Evolutionary conservation across 805 yeast genomes (phyloP), one percentile per base, ranked within the genome.

Genomic region (Ogataea henricii): DNA sequence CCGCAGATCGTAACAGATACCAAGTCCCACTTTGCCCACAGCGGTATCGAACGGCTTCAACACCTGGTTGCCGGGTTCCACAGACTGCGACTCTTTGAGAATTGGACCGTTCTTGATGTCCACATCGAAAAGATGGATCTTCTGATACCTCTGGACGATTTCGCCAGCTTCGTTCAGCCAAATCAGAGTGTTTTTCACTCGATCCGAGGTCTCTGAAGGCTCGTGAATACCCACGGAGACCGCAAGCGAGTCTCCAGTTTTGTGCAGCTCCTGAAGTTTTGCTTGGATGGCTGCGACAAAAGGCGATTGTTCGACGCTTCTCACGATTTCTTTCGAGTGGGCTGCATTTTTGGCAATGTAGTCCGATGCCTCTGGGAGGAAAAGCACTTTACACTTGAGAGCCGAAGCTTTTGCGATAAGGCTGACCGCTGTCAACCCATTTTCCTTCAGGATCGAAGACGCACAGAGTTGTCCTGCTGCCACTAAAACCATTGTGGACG

Each of bases 301-400:
- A 40, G 69, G 64, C 13, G 77, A 65, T 41, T 70, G 61, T 1
- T 69, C 67, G 22, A 75, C 71, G 12, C 76, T 49, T 34, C 72
- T 61, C 0, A 85, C 89, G n/a, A 92, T 68, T 22, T 69, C 55
- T 44, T 74, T 71, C 0, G 95, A 83, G 55, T 89, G 91, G 1
- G 58, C 64, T 1, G 91, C 84, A 59, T 81, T 80, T 44, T 80
- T 73, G 4, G 96, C 84, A 33, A 92, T 75, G 64, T 89, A 92
- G 64, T 92, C 98, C 4, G 94, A 77, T 0, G 98, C 98, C 64
- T 92, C 99, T 1, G 98, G 98, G 38, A 92, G 76, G 60, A 94
- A 89, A 4, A 94, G 71, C 3, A 89, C 81, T 52, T 77, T 73
- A 12, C 86, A 90, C 3, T 84, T 78, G 13, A 73, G 62, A 2